A percentile compares a stretch with the other conserved stretches of the same genome.
Conservation (phyloP, 2,329 filamentous ascomycete genomes). For the Mariannaea elegans region DNA sequence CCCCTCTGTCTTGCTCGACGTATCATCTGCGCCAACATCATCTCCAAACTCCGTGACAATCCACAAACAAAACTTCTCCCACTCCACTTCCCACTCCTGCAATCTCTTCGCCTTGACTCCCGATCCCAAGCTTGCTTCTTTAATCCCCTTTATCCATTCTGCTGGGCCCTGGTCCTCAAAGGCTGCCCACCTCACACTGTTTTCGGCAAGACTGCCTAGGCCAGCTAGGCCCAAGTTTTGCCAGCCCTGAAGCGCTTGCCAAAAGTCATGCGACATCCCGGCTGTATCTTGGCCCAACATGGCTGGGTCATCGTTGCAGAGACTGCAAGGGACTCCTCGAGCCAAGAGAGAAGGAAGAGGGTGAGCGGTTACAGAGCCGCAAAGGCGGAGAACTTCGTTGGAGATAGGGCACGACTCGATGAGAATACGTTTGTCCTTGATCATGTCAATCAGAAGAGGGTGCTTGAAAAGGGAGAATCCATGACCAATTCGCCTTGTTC, state of each 20-base stretch:
- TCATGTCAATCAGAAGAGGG: conserved; percentile 85
- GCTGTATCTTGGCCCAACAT: conserved; percentile 85
- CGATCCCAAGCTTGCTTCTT: conserved; percentile 75
- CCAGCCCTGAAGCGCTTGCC: conserved; percentile 91
- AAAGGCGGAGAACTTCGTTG: conserved; percentile 86
- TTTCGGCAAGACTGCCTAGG: conserved; percentile 87
- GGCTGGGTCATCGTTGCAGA: conserved; percentile 92
- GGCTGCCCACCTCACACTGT: conserved; percentile 88
- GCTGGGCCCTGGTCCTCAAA: conserved; percentile 81
- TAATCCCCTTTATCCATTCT: conserved; percentile 78
- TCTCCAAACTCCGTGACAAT: conserved; percentile 79
- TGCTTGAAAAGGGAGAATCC: conserved; percentile 91
- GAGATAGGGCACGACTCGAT: conserved; percentile 91
- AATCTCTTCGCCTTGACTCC: conserved; percentile 77
- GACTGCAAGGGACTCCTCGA: conserved; percentile 81
- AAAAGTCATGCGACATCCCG: conserved; percentile 92
- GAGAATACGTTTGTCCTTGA: conserved; percentile 87
- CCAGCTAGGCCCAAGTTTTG: conserved; percentile 90
- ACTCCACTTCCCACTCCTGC: conserved; percentile 81
- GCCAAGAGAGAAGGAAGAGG: conserved; percentile 85
- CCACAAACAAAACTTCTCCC: conserved; percentile 93
- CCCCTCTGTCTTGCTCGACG: not conserved
- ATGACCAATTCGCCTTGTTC: conserved; percentile 89
- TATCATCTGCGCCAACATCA: conserved; percentile 61
- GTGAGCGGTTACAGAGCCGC: conserved; percentile 78